These are phyloP conservation scores for Passalora sequoiae DNA, from an alignment of 2,329 filamentous ascomycete genomes.

Conservation along the genomic window DNA sequence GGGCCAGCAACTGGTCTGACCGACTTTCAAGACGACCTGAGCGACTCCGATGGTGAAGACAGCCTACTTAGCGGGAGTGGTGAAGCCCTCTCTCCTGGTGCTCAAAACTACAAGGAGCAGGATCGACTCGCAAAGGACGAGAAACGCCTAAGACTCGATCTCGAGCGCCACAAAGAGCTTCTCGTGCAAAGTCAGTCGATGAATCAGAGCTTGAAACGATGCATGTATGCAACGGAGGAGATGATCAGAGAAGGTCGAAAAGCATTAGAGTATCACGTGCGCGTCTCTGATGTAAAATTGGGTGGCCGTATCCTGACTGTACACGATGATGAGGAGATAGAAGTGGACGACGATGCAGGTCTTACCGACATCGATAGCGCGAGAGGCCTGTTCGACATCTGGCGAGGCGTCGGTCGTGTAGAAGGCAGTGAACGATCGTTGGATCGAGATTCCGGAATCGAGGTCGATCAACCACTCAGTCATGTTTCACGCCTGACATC, in stretches of 20 bases:
- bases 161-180: constrained; percentile 82
- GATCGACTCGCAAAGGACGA: constrained; percentile 69
- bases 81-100: constrained; percentile 32
- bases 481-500: constrained; percentile 8
- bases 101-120: constrained; percentile 40
- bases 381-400: constrained; percentile 27
- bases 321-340: constrained; percentile 43
- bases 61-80: constrained; percentile 29
- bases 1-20: constrained; percentile 20
- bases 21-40: constrained; percentile 24
- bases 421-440: constrained; percentile 24
- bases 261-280: constrained; percentile 77
- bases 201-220: constrained; percentile 88
- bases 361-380: constrained; percentile 22
- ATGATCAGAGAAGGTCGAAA: constrained; percentile 84
- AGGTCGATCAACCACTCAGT: constrained; percentile 24
- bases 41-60: constrained; percentile 29
- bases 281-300: constrained; percentile 71
- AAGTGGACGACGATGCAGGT: constrained; percentile 21
- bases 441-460: constrained; percentile 33
- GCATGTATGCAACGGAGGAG: constrained; percentile 82
- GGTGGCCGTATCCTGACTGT: constrained; percentile 71
- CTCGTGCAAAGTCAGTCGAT: constrained; percentile 89
- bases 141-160: constrained; percentile 73
- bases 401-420: constrained; percentile 21